Conservation (phyloP, 352 stramenopile species). For the Phytophthora nicotianae region DNA sequence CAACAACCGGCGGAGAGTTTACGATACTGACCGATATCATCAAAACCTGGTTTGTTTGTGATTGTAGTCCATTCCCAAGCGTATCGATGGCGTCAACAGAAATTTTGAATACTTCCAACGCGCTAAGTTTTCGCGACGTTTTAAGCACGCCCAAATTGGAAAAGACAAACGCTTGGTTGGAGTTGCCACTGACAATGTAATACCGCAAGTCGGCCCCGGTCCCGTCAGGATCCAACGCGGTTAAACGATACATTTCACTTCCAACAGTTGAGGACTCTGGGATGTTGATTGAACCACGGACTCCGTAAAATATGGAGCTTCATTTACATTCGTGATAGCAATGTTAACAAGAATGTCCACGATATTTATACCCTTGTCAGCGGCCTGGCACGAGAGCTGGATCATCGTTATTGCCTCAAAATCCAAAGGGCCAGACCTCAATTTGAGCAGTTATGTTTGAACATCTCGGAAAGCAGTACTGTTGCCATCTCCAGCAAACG, state of each 20-base stretch:
- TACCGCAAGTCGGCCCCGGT: constrained; percentile 12
- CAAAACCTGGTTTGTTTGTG: constrained; percentile 14
- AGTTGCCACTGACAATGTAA: constrained; percentile 13
- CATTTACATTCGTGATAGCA: constrained; percentile 25
- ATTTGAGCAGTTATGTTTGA: constrained; percentile 45
- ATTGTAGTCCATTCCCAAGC: constrained; percentile 19
- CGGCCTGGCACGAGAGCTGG: constrained; percentile 20
- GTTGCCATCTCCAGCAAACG: constrained; percentile 25
- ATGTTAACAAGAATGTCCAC: constrained; percentile 26
- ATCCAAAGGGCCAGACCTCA: constrained; percentile 35
- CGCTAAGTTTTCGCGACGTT: constrained; percentile 2
- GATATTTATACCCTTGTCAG: constrained; percentile 17
- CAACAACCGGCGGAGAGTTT: constrained; percentile 22
- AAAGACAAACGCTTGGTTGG: constrained; percentile 7
- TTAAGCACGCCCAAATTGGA: constrained; percentile 8
- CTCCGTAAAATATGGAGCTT: constrained; percentile 27
- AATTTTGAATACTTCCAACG: constrained; percentile 21
- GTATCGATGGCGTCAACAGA: constrained; percentile 22
- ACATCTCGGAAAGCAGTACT: constrained; percentile 46
- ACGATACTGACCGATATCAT: constrained; percentile 28
- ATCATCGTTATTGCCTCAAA: constrained; percentile 20
- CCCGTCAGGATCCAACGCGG: constrained; percentile 28
- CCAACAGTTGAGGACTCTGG: constrained; percentile 15
- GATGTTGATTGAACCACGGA: constrained; percentile 11
- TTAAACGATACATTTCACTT: constrained; percentile 14